Conservation (phyloP, 2,329 filamentous ascomycete genomes). For the Penicillium verrucosum region DNA sequence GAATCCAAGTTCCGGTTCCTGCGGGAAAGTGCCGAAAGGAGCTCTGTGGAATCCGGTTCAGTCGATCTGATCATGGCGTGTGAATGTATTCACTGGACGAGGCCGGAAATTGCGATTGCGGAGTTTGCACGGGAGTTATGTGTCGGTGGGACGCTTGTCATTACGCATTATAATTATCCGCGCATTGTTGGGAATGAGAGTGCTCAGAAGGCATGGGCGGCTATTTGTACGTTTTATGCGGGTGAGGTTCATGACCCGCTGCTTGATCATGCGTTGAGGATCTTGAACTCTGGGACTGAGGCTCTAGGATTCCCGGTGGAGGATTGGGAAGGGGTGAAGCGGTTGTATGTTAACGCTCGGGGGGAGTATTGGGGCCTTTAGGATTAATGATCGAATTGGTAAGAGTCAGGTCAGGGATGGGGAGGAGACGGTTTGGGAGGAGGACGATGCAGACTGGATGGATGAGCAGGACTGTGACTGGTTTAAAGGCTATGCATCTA, state of each 20-base stretch:
- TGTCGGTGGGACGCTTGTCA: background rate
- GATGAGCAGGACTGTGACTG: slow-evolving; percentile 4
- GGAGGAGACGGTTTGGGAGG: slow-evolving; percentile 4
- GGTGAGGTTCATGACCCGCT: background rate
- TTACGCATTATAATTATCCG: slow-evolving; percentile 7
- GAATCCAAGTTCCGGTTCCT: slow-evolving; percentile 1
- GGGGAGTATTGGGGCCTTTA: slow-evolving; percentile 4
- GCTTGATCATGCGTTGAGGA: slow-evolving; percentile 5
- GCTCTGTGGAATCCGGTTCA: background rate
- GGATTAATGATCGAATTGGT: background rate
- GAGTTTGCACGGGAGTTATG: slow-evolving; percentile 1
- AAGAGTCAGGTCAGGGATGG: background rate
- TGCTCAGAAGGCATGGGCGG: slow-evolving; percentile 1
- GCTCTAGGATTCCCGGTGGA: background rate
- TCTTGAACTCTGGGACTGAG: slow-evolving; percentile 2
- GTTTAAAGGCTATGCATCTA: slow-evolving; percentile 5
- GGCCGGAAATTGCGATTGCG: background rate
- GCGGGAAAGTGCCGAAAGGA: slow-evolving; percentile 1
- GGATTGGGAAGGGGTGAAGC: background rate
- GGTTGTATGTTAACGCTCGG: slow-evolving; percentile 1
- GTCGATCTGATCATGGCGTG: slow-evolving; percentile 5
- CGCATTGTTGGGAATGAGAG: slow-evolving; percentile 1
- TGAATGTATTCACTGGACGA: slow-evolving; percentile 8
- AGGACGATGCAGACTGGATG: slow-evolving; percentile 1
- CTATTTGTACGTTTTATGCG: background rate